phyloP scores from a whole-genome alignment of 495 filamentous ascomycete species.

The Podospora tetraspora region DNA sequence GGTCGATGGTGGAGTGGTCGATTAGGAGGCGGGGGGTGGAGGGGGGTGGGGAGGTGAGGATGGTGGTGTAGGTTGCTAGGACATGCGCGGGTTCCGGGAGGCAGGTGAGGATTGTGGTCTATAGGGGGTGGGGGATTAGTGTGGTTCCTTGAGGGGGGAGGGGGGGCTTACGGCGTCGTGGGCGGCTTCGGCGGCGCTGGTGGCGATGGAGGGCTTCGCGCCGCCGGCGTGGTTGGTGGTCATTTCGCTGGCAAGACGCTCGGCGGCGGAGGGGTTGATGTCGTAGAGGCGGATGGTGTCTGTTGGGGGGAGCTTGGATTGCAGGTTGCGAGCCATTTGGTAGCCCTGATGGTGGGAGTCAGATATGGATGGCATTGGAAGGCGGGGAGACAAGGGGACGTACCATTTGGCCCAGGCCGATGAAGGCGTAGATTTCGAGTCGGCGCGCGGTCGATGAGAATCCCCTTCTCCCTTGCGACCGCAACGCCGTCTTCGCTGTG shows the following conservation, averaged over 20 bases:
- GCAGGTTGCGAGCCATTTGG: slow-evolving; percentile 84
- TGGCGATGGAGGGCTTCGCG: slow-evolving; percentile 52
- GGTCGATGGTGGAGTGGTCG: slow-evolving; percentile 83
- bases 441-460: slow-evolving; percentile 54
- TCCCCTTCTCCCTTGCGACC: slow-evolving; percentile 33
- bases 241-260: slow-evolving; percentile 58
- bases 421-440: slow-evolving; percentile 71
- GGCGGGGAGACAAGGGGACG: slow-evolving; percentile 16
- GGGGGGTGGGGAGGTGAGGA: slow-evolving; percentile 47
- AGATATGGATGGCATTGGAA: not conserved
- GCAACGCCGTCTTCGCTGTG: slow-evolving; percentile 23
- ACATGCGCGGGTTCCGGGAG: slow-evolving; percentile 78
- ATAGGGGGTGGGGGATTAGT: slow-evolving; percentile 43
- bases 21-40: slow-evolving; percentile 61
- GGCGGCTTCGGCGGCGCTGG: slow-evolving; percentile 55
- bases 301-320: slow-evolving; percentile 62
- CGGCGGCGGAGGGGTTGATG: slow-evolving; percentile 58
- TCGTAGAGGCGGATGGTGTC: slow-evolving; percentile 71
- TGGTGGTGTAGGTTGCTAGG: slow-evolving; percentile 61
- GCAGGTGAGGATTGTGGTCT: slow-evolving; percentile 76
- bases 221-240: slow-evolving; percentile 43
- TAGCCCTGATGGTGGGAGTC: slow-evolving; percentile 50
- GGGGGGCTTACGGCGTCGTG: slow-evolving; percentile 63
- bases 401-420: slow-evolving; percentile 86
- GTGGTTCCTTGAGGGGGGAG: slow-evolving; percentile 57